Evolutionary conservation across 345 rosid genomes (phyloP), one percentile per base, ranked within the genome.

Genomic region (Carallia pectinifolia): DNA sequence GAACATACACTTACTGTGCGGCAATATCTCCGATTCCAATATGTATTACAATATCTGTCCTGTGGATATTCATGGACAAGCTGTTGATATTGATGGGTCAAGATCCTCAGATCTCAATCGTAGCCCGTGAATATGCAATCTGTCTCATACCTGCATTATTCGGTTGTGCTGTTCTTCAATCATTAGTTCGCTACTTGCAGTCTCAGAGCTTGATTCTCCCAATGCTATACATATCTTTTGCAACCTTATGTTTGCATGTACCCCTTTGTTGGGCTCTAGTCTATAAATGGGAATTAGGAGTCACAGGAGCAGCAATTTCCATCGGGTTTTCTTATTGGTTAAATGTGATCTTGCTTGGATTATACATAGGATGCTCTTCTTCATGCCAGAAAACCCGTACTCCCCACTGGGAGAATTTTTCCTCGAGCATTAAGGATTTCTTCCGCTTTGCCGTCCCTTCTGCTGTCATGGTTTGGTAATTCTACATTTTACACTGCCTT

Each of bases 51-150:
- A n/a, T 85, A 38, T 73, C 82, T 7, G 38, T 76, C 64, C 60
- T 89, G 0, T 81, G 86, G 85, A 70, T 76, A 61, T 77, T 75
- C 67, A 81, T 83, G 85, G 91, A 77, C 83, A 80, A 79, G 71
- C 23, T 83, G 60, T 72, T 74, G 50, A 61, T 36, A 15, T 60
- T 76, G 7, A 48, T 74, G 23, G 86, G 83, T 27, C 81, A 87
- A 69, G 79, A 89, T 66, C 85, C 80, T 17, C 47, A 53, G 36
- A 73, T 89, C 54, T 75, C 90, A 55, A 54, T 7, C 0, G 82
- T 66, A 31, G 90, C 91, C 13, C 58, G 85, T 67, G 71, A 55
- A 73, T 89, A 53, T 23, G 58, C 29, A 53, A 6, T 53, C 9
- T 53, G 9, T 74, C 70, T 84, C 54, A 77, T 81, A 55, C 87